Evolutionary conservation across 805 yeast species (phyloP), one percentile per base, ranked within the genome.

Genomic region (Candida andamanensis): DNA sequence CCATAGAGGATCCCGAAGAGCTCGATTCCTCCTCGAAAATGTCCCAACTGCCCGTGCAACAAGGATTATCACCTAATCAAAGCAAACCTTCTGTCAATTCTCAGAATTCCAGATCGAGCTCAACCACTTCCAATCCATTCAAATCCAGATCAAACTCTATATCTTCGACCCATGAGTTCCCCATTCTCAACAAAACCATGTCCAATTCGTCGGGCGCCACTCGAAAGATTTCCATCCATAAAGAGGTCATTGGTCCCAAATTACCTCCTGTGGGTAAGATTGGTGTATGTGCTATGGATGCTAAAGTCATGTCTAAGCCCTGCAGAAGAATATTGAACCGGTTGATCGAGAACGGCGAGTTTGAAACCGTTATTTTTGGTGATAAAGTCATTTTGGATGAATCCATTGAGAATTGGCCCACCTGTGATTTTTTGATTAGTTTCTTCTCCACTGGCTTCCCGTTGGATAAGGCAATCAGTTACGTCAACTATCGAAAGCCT

Each of bases 241-340:
- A 53, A 33, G 73, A 63, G 32, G 52, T 49, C 8, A 58, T 58
- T 6, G 67, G 71, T 8, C 73, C 78, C 3, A 69, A 70, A 41
- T 49, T 78, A 31, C 85, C 85, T 3, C 77, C 72, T 43, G 76
- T 89, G 42, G 97, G 98, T 24, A 89, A 85, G 44, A 85, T 92
- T 46, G 99, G 99, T 32, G 95, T 92, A 2, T 92, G 99, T 62
- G 99, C 99, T 8, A 89, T 92, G 97, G 99, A 92, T 58, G 80
- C 89, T 37, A 92, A 92, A 58, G 98, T 89, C 2, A 71, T 95
- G 50, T 82, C 95, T 26, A 92, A 92, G 62, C 98, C 99, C 2
- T 90, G 97, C 52, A 69, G 97, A 37, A 85, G 84, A 40, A 92
- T 92, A 42, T 67, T 92, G 47, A 87, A 85, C 55, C 68, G 95